A percentile compares a stretch with the other conserved stretches of the same genome.
Evolutionary conservation across 257 asterid species (phyloP).

Genomic region (Perilla frutescens): DNA sequence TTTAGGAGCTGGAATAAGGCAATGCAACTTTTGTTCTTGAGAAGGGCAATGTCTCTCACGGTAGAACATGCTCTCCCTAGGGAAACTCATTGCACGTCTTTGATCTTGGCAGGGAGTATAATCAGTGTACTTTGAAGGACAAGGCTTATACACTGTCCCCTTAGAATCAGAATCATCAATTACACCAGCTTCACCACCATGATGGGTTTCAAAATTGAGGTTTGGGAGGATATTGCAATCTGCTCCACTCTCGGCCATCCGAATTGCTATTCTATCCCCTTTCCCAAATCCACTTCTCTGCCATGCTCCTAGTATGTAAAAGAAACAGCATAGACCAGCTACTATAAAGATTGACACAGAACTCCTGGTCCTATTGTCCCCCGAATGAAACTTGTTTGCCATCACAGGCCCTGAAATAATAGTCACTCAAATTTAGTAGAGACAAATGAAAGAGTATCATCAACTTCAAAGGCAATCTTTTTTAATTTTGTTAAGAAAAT

Average conservation of each 20-base stretch:
- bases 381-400: slow-evolving; percentile 56
- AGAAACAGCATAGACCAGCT: slow-evolving; percentile 62
- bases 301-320: slow-evolving; percentile 68
- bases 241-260: slow-evolving; percentile 47
- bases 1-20: slow-evolving; percentile 67
- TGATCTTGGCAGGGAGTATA: slow-evolving; percentile 71
- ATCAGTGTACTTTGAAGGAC: slow-evolving; percentile 51
- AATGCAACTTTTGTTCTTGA: slow-evolving; percentile 46
- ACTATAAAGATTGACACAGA: slow-evolving; percentile 49
- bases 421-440: not conserved
- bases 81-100: slow-evolving; percentile 54
- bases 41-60: slow-evolving; percentile 68
- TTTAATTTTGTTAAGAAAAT: not conserved
- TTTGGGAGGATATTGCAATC: slow-evolving; percentile 56
- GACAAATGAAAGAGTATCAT: not conserved
- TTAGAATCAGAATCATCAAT: slow-evolving; percentile 46
- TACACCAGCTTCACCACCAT: slow-evolving; percentile 49
- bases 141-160: slow-evolving; percentile 45
- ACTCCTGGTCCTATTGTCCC: slow-evolving; percentile 51
- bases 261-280: slow-evolving; percentile 54
- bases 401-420: slow-evolving; percentile 42
- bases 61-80: slow-evolving; percentile 56
- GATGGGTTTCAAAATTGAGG: slow-evolving; percentile 66
- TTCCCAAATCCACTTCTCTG: slow-evolving; percentile 63
- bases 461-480: not conserved